Percentiles rank a stretch among this genome's conserved stretches.
phyloP scores from a whole-genome alignment of 331 rosid genomes.

The Ulmus americana region DNA sequence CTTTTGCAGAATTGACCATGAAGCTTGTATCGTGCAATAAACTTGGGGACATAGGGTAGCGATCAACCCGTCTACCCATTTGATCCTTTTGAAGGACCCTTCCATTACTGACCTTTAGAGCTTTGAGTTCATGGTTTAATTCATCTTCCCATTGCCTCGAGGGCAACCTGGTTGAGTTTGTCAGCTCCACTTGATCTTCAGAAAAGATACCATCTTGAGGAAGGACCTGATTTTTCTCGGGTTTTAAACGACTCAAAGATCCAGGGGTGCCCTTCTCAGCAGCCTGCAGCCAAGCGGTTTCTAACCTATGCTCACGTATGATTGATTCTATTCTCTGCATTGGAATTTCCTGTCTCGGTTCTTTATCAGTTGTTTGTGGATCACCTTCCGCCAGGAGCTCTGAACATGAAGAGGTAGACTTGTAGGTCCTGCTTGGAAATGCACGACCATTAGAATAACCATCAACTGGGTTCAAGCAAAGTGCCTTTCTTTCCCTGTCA shows the following conservation, averaged over 20 bases:
- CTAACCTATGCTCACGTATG: conserved; percentile 90
- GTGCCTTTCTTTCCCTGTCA: conserved; percentile 44
- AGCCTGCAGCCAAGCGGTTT: conserved; percentile 95
- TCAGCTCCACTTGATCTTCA: conserved; percentile 51
- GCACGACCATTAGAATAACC: conserved; percentile 49
- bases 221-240: conserved; percentile 92
- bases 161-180: conserved; percentile 50
- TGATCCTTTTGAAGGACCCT: conserved; percentile 60
- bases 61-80: conserved; percentile 45
- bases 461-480: conserved; percentile 31
- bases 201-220: conserved; percentile 75
- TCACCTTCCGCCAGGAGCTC: conserved; percentile 51
- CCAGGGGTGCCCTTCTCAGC: conserved; percentile 92
- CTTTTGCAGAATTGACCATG: conserved; percentile 51
- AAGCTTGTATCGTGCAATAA: conserved; percentile 46
- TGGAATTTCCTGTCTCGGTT: conserved; percentile 60
- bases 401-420: conserved; percentile 49
- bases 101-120: conserved; percentile 47
- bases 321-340: conserved; percentile 92
- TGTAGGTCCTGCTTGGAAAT: conserved; percentile 46
- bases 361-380: conserved; percentile 32
- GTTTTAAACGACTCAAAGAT: conserved; percentile 71
- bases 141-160: conserved; percentile 77
- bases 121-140: conserved; percentile 45
- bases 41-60: conserved; percentile 69